Evolutionary conservation across 192 early-diverging fungal genomes (phyloP).

Genomic region (Diversispora eburnea): DNA sequence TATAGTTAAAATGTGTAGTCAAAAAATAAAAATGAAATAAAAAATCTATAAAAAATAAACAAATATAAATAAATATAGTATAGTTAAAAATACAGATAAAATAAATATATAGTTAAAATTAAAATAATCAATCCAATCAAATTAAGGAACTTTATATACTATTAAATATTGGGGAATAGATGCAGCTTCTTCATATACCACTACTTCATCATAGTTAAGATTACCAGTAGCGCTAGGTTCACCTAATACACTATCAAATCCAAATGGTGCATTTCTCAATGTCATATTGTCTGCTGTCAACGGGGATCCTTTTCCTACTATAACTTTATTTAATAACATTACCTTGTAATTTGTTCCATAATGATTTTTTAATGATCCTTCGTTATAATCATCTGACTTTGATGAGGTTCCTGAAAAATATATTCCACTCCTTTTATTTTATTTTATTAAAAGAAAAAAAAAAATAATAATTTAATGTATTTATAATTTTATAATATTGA

Average conservation of each 20-base stretch:
- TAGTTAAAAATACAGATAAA: too few relatives aligned
- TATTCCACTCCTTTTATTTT: slow-evolving; percentile 1
- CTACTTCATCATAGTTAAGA: slow-evolving; percentile 33
- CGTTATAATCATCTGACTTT: slow-evolving; percentile 34
- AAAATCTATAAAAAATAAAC: too few relatives aligned
- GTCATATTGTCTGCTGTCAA: slow-evolving; percentile 21
- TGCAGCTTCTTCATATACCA: slow-evolving; percentile 30
- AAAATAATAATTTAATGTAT: too few relatives aligned
- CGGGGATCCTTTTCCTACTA: slow-evolving; percentile 27
- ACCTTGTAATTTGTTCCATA: slow-evolving; percentile 26
- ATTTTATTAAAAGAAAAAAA: too few relatives aligned
- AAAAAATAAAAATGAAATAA: too few relatives aligned
- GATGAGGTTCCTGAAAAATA: slow-evolving; percentile 35
- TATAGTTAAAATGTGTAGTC: too few relatives aligned
- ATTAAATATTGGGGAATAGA: slow-evolving; percentile 31
- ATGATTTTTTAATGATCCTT: slow-evolving; percentile 15
- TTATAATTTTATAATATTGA: too few relatives aligned
- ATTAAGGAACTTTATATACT: slow-evolving; percentile 12
- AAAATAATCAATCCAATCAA: neutral
- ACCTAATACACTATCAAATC: slow-evolving; percentile 26
- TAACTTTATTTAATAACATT: slow-evolving; percentile 29
- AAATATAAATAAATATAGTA: too few relatives aligned
- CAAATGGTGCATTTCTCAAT: slow-evolving; percentile 18
- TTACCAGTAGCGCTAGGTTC: slow-evolving; percentile 28
- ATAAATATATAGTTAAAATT: too few relatives aligned